phyloP scores from a whole-genome alignment of 192 early-diverging fungal genomes.

The Backusella sp. region DNA sequence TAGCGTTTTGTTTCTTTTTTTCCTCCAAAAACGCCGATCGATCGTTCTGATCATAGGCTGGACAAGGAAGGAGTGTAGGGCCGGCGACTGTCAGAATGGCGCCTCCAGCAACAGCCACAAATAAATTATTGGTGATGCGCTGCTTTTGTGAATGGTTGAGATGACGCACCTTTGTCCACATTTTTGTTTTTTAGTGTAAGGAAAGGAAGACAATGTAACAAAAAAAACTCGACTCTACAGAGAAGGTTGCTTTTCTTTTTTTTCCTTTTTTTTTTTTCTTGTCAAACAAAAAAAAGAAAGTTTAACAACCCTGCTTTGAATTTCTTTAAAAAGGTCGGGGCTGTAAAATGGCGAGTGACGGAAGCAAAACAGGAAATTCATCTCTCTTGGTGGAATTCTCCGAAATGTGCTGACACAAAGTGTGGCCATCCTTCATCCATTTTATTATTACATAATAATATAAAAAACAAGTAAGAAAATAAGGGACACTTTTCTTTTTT shows the following conservation, averaged over 20 bases:
- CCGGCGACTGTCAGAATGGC: slow-evolving; percentile 51
- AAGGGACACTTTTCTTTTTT: no score
- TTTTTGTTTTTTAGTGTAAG: not conserved
- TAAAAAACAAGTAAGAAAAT: no score
- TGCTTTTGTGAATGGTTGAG: slow-evolving; percentile 50
- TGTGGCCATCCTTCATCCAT: no score
- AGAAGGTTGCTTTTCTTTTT: not conserved
- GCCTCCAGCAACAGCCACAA: slow-evolving; percentile 50
- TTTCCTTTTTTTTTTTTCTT: not conserved
- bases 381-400: no score
- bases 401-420: no score
- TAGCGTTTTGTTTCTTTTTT: slow-evolving; percentile 9
- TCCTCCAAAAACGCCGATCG: slow-evolving; percentile 23
- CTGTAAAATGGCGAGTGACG: no score
- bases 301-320: no score
- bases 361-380: not conserved
- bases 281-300: not conserved
- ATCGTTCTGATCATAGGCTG: slow-evolving; percentile 49
- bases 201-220: not conserved
- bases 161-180: slow-evolving; percentile 34
- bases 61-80: slow-evolving; percentile 53
- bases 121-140: slow-evolving; percentile 46
- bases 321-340: no score
- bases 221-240: not conserved
- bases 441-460: no score